Evolutionary conservation across 495 filamentous ascomycete genomes (phyloP), one percentile per base, ranked within the genome.

Genomic region (Cudoniella acicularis): DNA sequence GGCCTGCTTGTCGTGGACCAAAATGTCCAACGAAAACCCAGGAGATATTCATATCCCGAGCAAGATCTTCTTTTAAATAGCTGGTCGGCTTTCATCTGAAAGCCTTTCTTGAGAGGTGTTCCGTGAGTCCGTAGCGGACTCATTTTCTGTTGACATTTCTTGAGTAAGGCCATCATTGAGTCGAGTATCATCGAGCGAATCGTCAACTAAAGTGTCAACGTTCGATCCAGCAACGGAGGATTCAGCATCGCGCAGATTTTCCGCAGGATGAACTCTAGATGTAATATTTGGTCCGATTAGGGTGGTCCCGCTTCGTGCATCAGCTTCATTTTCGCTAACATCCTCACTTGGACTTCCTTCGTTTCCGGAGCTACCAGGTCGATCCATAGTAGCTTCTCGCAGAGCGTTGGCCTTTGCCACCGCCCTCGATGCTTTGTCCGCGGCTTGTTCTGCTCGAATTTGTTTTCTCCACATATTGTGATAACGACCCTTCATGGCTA

Each of bases 391-490:
- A 52, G 64, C 63, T 21, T 64, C 55, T 41, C 55, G 51, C 6
- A 63, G 57, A 36, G 64, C 49, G 16, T 64, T 63, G 1, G 63
- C 63, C 36, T 62, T 62, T 9, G 58, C 63, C 11, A 61, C 59
- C 47, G 40, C 41, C 24, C 42, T 22, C 18, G 53, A 63, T 25
- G 68, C 77, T 77, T 92, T 83, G 58, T 88, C 87, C 0, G 87
- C 86, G 1, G 91, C 93, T 57, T 83, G 81, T 72, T 96, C 91
- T 10, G 92, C 94, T 10, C 87, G 84, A 61, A 93, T 91, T 68
- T 98, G 94, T 71, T 96, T 96, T 67, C 85, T 83, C 94, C 94
- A 98, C 94, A 98, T 97, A 57, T 82, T 87, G 18, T 87, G 83
- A 65, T 98, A 98, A 36, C 86, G 80, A 23, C 91, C 92, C 26